These are phyloP conservation scores for Candida boidinii DNA, from an alignment of 805 yeast species.

Conservation along the genomic window DNA sequence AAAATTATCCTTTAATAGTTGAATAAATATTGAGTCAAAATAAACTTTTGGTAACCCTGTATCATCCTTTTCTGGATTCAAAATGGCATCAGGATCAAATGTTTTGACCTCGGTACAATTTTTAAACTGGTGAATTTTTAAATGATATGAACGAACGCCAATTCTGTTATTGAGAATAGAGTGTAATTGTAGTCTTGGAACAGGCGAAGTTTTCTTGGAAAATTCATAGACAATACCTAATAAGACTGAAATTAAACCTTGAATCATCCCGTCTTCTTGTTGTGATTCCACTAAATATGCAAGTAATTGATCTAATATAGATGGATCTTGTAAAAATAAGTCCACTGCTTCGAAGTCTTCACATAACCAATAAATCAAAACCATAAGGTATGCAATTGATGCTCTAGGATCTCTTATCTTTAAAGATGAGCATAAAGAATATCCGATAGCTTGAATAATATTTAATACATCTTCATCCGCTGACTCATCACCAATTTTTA, in stretches of 20 bases:
- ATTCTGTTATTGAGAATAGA: slow-evolving; percentile 58
- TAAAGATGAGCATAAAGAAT: slow-evolving; percentile 59
- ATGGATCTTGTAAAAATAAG: slow-evolving; percentile 61
- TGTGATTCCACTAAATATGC: slow-evolving; percentile 47
- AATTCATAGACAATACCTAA: slow-evolving; percentile 80
- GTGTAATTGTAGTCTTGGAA: slow-evolving; percentile 51
- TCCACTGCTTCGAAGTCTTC: slow-evolving; percentile 70
- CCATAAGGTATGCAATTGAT: slow-evolving; percentile 67
- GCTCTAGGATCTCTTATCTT: slow-evolving; percentile 62
- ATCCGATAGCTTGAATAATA: slow-evolving; percentile 69
- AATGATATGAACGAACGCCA: slow-evolving; percentile 72
- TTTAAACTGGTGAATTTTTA: slow-evolving; percentile 65
- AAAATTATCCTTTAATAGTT: slow-evolving; percentile 60
- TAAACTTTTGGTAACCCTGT: slow-evolving; percentile 85
- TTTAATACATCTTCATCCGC: slow-evolving; percentile 63
- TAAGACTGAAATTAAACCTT: slow-evolving; percentile 64
- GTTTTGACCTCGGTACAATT: slow-evolving; percentile 47
- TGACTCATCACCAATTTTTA: slow-evolving; percentile 50
- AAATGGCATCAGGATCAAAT: slow-evolving; percentile 42
- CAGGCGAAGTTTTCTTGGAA: slow-evolving; percentile 50
- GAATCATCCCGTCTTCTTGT: slow-evolving; percentile 33
- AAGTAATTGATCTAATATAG: slow-evolving; percentile 59
- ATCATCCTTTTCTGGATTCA: slow-evolving; percentile 53
- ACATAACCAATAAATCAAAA: slow-evolving; percentile 67
- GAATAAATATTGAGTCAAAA: slow-evolving; percentile 57